phyloP scores from a whole-genome alignment of 1,284 basidiomycete genomes.

The Puccinia hordei region DNA sequence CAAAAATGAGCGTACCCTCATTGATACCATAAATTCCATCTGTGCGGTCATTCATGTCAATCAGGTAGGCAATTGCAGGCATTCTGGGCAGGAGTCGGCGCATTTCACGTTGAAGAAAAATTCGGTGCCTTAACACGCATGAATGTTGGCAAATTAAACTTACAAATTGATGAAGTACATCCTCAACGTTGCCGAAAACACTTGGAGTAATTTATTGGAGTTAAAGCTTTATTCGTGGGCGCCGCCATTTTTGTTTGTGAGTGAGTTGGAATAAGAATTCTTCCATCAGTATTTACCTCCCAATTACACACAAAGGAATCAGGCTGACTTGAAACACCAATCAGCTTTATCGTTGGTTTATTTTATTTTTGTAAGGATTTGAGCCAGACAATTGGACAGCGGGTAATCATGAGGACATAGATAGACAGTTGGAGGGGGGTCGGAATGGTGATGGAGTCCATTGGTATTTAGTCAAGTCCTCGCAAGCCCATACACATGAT shows the following conservation, averaged over 20 bases:
- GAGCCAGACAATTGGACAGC: background rate
- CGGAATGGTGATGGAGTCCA: constrained; percentile 56
- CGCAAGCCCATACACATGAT: too few species aligned
- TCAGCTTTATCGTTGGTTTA: background rate
- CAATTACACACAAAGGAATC: background rate
- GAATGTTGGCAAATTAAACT: constrained; percentile 54
- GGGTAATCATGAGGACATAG: background rate
- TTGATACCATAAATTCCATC: constrained; percentile 85
- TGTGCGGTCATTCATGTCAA: constrained; percentile 85
- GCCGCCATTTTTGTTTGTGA: background rate
- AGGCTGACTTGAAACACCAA: constrained; percentile 31
- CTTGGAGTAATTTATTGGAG: constrained; percentile 62
- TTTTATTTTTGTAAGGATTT: background rate
- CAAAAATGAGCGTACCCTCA: constrained; percentile 66
- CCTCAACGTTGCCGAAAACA: constrained; percentile 71
- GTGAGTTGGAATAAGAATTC: background rate
- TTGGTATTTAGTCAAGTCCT: constrained; percentile 71
- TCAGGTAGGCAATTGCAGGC: constrained; percentile 86
- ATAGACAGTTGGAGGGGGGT: background rate
- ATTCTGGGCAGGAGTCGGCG: constrained; percentile 68
- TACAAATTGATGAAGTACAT: constrained; percentile 76
- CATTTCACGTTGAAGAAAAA: constrained; percentile 61
- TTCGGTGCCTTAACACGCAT: background rate
- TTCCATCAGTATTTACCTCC: background rate
- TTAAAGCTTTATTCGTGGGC: constrained; percentile 8